Conservation (phyloP, 768 basidiomycete genomes). For the Cystofilobasidium capitatum region DNA sequence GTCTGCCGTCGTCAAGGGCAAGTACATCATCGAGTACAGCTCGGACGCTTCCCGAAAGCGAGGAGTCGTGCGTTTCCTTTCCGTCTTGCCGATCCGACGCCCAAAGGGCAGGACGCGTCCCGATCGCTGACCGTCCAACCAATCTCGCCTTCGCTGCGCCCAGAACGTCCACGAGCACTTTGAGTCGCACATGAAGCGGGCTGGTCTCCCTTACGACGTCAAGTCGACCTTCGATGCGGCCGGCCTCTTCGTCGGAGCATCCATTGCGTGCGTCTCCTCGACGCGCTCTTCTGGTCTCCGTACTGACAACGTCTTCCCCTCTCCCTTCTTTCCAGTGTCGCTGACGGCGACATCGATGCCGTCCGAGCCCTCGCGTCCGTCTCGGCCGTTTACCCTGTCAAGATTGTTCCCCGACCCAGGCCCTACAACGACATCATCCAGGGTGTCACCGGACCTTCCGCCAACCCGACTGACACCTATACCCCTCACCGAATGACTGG, state of each 20-base stretch:
- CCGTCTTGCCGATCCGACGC: too few species aligned
- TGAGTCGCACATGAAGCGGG: conserved; percentile 21
- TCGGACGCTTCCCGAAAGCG: not conserved
- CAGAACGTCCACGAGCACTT: conserved; percentile 22
- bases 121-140: not conserved
- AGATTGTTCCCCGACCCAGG: conserved; percentile 8
- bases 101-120: too few species aligned
- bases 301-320: not conserved
- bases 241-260: conserved; percentile 17
- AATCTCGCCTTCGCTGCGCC: not conserved
- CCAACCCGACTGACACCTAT: conserved; percentile 20
- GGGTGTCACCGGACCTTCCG: not conserved
- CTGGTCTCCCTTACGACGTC: conserved; percentile 13
- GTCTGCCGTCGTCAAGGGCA: not conserved
- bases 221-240: conserved; percentile 4
- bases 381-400: conserved; percentile 18
- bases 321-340: not conserved
- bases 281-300: not conserved
- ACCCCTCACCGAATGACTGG: conserved; percentile 36
- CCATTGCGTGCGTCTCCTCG: conserved; percentile 5
- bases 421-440: not conserved
- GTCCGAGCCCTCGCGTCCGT: conserved; percentile 8
- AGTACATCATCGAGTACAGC: conserved; percentile 7
- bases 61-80: not conserved
- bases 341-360: not conserved